These are phyloP conservation scores for Nicotiana paniculata DNA, from an alignment of 257 asterid genomes.

Conservation along the genomic window DNA sequence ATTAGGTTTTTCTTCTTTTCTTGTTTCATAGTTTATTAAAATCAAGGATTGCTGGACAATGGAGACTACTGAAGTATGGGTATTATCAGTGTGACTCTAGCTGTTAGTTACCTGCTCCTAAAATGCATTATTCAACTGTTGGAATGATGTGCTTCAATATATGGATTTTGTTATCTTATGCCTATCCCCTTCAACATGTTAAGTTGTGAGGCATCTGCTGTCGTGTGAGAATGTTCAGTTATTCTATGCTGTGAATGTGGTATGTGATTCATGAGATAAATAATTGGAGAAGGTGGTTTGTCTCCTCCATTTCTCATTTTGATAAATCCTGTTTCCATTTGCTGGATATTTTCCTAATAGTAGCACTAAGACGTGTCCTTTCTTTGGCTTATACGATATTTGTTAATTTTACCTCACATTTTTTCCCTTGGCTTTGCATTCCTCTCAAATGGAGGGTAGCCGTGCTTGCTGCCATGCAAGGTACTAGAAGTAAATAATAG, in stretches of 20 bases:
- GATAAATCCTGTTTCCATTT: not conserved
- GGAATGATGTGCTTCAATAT: conserved; percentile 1
- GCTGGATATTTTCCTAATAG: not conserved
- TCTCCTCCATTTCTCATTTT: not conserved
- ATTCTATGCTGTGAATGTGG: not conserved
- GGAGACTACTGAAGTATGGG: not conserved
- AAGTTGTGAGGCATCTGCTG: not conserved
- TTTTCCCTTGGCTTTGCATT: not conserved
- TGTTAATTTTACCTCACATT: not conserved
- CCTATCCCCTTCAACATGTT: not conserved
- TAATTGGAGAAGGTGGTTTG: not conserved
- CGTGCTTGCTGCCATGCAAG: not conserved
- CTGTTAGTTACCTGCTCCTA: not conserved
- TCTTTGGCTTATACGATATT: not conserved
- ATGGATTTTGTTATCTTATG: not conserved
- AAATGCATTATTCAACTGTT: not conserved
- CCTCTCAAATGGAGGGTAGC: not conserved
- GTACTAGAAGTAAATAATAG: not conserved
- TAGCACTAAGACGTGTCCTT: not conserved
- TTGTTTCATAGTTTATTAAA: not conserved
- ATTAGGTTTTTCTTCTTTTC: not conserved
- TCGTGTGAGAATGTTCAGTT: not conserved
- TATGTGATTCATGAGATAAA: not conserved
- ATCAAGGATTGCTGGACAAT: not conserved
- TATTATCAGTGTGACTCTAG: not conserved